phyloP scores from a whole-genome alignment of 345 rosid species.

The Hibiscus syriacus region DNA sequence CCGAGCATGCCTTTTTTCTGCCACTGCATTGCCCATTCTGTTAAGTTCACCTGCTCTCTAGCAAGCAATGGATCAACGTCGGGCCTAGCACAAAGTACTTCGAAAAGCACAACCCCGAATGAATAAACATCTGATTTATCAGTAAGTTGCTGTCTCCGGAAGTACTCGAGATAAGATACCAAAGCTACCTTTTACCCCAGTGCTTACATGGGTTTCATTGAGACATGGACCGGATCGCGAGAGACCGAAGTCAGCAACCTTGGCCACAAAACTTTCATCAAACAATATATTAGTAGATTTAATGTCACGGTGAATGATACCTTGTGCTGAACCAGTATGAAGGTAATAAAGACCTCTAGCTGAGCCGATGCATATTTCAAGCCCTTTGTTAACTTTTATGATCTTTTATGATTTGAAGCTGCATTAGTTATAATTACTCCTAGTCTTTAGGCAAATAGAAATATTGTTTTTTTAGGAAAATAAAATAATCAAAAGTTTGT shows the following conservation, averaged over 20 bases:
- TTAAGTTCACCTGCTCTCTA: conserved; percentile 90
- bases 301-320: conserved; percentile 93
- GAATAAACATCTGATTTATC: conserved; percentile 95
- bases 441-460: too few species aligned
- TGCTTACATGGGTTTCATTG: conserved; percentile 88
- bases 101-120: conserved; percentile 85
- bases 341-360: conserved; percentile 95
- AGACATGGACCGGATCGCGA: conserved; percentile 93
- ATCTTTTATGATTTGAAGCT: too few species aligned
- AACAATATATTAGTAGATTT: conserved; percentile 88
- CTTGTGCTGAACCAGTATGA: conserved; percentile 90
- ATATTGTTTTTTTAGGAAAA: too few species aligned
- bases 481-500: too few species aligned
- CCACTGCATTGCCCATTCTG: conserved; percentile 98
- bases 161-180: conserved; percentile 97
- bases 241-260: conserved; percentile 97
- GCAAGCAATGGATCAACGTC: conserved; percentile 92
- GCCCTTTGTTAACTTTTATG: too few species aligned
- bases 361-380: conserved; percentile 82
- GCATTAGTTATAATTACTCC: too few species aligned
- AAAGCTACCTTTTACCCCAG: conserved; percentile 94
- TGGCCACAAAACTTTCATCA: conserved; percentile 53
- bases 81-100: conserved; percentile 93
- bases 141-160: conserved; percentile 89
- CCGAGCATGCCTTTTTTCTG: conserved; percentile 77